phyloP scores from a whole-genome alignment of 176 grass and related monocot genomes.

The Carex parvula region DNA sequence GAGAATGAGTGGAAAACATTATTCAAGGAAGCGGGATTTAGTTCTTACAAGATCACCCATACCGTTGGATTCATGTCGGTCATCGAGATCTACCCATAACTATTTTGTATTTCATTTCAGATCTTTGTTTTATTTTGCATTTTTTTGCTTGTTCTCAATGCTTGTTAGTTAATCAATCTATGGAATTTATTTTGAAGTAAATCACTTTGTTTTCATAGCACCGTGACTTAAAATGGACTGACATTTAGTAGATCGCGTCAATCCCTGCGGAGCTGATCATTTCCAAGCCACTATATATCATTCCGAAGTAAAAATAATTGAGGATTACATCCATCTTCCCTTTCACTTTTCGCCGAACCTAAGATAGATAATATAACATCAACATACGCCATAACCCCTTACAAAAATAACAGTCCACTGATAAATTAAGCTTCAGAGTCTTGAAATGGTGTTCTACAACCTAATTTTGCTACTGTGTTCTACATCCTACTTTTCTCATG shows the following conservation, averaged over 20 bases:
- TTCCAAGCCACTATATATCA: too few relatives aligned
- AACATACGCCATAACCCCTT: too few relatives aligned
- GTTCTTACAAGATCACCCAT: conserved; percentile 18
- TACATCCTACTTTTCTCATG: too few relatives aligned
- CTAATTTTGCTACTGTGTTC: too few relatives aligned
- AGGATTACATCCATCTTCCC: too few relatives aligned
- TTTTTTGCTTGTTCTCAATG: neutral
- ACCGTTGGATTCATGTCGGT: neutral
- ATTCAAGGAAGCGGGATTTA: conserved; percentile 25
- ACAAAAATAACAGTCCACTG: too few relatives aligned
- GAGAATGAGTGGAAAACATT: conserved; percentile 31
- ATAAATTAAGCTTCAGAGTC: too few relatives aligned
- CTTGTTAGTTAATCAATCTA: neutral
- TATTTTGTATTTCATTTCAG: neutral
- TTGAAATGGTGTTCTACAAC: too few relatives aligned
- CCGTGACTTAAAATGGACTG: neutral
- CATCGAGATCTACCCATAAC: conserved; percentile 40
- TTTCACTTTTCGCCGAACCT: too few relatives aligned
- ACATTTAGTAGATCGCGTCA: neutral
- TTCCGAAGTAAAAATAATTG: too few relatives aligned
- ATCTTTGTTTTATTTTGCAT: neutral
- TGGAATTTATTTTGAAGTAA: neutral
- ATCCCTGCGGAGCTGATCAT: neutral
- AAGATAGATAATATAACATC: too few relatives aligned
- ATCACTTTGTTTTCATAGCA: neutral